These are phyloP conservation scores for Boletellus dicymbophilus DNA, from an alignment of 1,284 basidiomycete species.

Conservation along the genomic window DNA sequence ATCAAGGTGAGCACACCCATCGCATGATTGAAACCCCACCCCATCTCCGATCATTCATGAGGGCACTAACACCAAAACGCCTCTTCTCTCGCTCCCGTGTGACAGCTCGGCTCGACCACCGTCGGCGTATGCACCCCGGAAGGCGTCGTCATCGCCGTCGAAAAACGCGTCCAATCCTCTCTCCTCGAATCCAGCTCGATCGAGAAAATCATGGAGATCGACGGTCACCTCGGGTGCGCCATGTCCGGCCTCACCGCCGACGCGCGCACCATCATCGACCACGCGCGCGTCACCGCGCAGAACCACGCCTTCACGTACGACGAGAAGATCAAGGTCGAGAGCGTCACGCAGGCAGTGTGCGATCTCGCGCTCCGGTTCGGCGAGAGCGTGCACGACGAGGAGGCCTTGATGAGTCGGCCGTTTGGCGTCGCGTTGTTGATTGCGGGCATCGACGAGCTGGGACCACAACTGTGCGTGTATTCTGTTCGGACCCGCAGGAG, in stretches of 20 bases:
- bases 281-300: slow-evolving; percentile 95
- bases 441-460: slow-evolving; percentile 95
- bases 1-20: slow-evolving; percentile 88
- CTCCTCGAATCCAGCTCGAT: slow-evolving; percentile 95
- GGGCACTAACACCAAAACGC: background rate
- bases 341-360: slow-evolving; percentile 96
- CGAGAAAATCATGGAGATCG: slow-evolving; percentile 99
- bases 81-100: background rate
- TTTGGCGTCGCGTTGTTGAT: slow-evolving; percentile 98
- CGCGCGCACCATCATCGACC: slow-evolving; percentile 99
- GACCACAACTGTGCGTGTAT: slow-evolving; percentile 83
- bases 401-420: slow-evolving; percentile 99
- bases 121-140: slow-evolving; percentile 89
- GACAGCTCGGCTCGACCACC: slow-evolving; percentile 97
- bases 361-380: slow-evolving; percentile 97
- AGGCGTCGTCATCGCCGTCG: slow-evolving; percentile 94
- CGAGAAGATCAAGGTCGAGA: slow-evolving; percentile 96
- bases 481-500: background rate
- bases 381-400: slow-evolving; percentile 98
- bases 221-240: slow-evolving; percentile 94
- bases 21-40: too few species aligned
- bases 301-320: slow-evolving; percentile 98
- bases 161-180: slow-evolving; percentile 98
- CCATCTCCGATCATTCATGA: background rate
- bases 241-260: slow-evolving; percentile 99